Evolutionary conservation across 2,329 filamentous ascomycete species (phyloP), one percentile per base, ranked within the genome.

Genomic region (Aurifilum marmelostoma): DNA sequence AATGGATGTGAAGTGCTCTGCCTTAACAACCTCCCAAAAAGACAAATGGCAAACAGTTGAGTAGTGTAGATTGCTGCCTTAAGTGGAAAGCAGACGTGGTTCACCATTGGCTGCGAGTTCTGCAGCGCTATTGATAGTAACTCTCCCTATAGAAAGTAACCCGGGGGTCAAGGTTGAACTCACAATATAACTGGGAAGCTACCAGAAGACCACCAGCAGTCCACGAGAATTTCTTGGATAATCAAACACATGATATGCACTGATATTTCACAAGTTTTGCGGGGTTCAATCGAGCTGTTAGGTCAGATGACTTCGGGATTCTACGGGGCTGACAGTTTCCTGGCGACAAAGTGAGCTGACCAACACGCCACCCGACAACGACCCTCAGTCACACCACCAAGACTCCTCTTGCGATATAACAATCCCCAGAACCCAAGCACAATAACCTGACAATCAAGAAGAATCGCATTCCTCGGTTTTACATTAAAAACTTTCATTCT

Each of bases 301-400:
- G n/a, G 3, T 62, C 37, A 62, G 43, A 4, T 41, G 34, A 1
- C 37, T 6, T 65, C 63, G 52, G 52, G 16, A 58, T 58, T 43
- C n/a, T 18, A 32, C 52, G 63, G 63, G 63, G 63, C 63, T 65
- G 54, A 43, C 63, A 32, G 32, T n/a, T 1, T 8, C 14, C 11
- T 50, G 37, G 32, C 18, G n/a, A 43, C 5, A 2, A 24, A 65
- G 27, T 65, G 52, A 54, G 37, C 63, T 65, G 63, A 65, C 63
- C 21, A 65, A 41, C 63, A 65, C 63, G 63, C 63, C 63, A 65
- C 41, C 39, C 24, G 4, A 43, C 52, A 58, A 56, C 24, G 34
- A 34, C 32, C 52, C 9, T 16, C 4, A 32, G 41, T 65, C 63
- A 65, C 52, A 65, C 63, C 63, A 65, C 63, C n/a, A 14, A 1